These are phyloP conservation scores for Candida ipomoeae DNA, from an alignment of 805 yeast genomes.

Conservation along the genomic window DNA sequence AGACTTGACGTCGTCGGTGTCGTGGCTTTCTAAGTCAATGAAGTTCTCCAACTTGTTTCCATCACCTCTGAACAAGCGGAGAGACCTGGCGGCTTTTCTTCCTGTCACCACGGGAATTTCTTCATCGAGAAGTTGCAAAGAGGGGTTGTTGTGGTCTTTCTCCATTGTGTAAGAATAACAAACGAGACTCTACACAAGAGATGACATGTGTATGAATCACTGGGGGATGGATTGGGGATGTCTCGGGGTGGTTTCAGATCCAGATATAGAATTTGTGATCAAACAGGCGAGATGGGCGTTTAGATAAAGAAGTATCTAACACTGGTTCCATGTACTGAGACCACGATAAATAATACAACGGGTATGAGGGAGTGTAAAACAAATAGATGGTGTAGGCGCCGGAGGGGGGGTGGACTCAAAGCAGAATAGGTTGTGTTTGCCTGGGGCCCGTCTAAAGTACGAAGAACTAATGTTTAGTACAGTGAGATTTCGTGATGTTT, in stretches of 20 bases:
- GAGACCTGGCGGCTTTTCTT: conserved; percentile 54
- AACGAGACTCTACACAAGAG: background rate
- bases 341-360: background rate
- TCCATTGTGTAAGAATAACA: background rate
- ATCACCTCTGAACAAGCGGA: conserved; percentile 47
- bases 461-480: background rate
- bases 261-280: background rate
- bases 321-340: background rate
- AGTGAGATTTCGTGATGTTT: conserved; percentile 5
- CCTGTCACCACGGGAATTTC: conserved; percentile 36
- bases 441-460: background rate
- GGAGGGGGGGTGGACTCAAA: background rate
- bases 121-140: conserved; percentile 9
- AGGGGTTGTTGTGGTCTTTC: conserved; percentile 3
- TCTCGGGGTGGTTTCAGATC: background rate
- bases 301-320: background rate
- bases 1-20: conserved; percentile 7
- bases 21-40: conserved; percentile 6
- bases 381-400: background rate
- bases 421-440: background rate
- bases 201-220: background rate
- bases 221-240: background rate
- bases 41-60: conserved; percentile 10
- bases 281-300: background rate
- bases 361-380: background rate